phyloP scores from a whole-genome alignment of 2,329 filamentous ascomycete genomes.

The Aureobasidium sp. region DNA sequence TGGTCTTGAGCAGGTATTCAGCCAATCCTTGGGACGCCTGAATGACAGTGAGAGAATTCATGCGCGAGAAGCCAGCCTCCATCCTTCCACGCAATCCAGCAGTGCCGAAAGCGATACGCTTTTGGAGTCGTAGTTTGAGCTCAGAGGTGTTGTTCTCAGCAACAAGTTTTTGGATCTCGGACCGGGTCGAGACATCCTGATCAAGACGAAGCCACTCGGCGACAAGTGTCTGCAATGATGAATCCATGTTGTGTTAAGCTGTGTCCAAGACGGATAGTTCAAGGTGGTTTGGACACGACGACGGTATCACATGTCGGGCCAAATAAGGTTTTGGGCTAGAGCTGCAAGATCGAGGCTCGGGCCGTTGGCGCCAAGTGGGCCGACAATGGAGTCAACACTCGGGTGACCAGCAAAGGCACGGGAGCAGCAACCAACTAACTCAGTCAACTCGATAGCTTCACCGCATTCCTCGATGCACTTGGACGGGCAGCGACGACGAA shows the following conservation, averaged over 20 bases:
- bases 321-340: background rate
- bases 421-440: background rate
- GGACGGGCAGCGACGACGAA: background rate
- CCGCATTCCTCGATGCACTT: background rate
- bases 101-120: conserved; percentile 53
- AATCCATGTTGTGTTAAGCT: background rate
- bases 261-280: background rate
- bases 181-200: conserved; percentile 42
- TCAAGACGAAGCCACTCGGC: conserved; percentile 52
- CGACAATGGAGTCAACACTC: background rate
- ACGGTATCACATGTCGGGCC: background rate
- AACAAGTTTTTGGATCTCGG: conserved; percentile 46
- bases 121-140: conserved; percentile 43
- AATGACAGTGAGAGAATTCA: conserved; percentile 29
- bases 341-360: background rate
- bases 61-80: conserved; percentile 52
- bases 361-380: background rate
- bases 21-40: conserved; percentile 57
- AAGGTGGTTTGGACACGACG: background rate
- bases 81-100: conserved; percentile 55
- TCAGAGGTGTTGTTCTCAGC: conserved; percentile 35
- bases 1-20: conserved; percentile 44
- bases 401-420: conserved; percentile 4
- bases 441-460: background rate
- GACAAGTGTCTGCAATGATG: conserved; percentile 34